A percentile compares a stretch with the other conserved stretches of the same genome.
phyloP scores from a whole-genome alignment of 1,284 basidiomycete species.

The Chalciporus piperatoides region DNA sequence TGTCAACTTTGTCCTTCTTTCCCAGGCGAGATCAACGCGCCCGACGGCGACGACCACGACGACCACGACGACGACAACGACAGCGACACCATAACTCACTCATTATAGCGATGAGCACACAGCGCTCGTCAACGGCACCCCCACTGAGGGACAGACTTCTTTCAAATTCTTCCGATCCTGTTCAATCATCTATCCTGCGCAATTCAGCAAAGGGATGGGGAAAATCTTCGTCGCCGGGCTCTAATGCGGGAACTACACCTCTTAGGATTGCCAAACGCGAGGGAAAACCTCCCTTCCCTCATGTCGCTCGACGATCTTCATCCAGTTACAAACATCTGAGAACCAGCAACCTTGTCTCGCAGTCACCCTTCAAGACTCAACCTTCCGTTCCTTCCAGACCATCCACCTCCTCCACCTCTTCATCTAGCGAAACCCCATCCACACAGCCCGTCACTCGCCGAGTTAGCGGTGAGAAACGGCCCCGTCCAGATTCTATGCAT shows the following conservation, averaged over 20 bases:
- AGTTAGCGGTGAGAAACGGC: slow-evolving; percentile 71
- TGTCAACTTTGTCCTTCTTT: slow-evolving; percentile 10
- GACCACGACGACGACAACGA: slow-evolving; percentile 21
- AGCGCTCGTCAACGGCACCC: slow-evolving; percentile 15
- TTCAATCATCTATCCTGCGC: slow-evolving; percentile 57
- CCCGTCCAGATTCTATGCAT: slow-evolving; percentile 62
- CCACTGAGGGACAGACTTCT: slow-evolving; percentile 47
- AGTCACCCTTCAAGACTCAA: slow-evolving; percentile 83
- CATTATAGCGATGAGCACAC: slow-evolving; percentile 28
- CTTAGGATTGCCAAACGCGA: slow-evolving; percentile 72
- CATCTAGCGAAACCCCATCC: slow-evolving; percentile 7
- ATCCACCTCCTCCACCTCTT: slow-evolving; percentile 33
- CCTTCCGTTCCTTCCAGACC: slow-evolving; percentile 47
- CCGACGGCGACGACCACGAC: slow-evolving; percentile 13
- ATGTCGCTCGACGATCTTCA: slow-evolving; percentile 68
- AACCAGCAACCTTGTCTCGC: slow-evolving; percentile 80
- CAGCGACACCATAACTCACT: slow-evolving; percentile 8
- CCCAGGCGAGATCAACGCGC: slow-evolving; percentile 11
- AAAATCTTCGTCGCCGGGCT: slow-evolving; percentile 37
- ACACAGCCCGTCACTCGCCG: slow-evolving; percentile 40
- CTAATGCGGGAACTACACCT: slow-evolving; percentile 51
- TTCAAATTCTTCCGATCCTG: slow-evolving; percentile 60
- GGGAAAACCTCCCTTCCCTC: slow-evolving; percentile 38
- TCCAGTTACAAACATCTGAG: slow-evolving; percentile 81
- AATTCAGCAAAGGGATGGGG: slow-evolving; percentile 57